Evolutionary conservation across 495 filamentous ascomycete genomes (phyloP).

Genomic region (Neurospora cerealis): DNA sequence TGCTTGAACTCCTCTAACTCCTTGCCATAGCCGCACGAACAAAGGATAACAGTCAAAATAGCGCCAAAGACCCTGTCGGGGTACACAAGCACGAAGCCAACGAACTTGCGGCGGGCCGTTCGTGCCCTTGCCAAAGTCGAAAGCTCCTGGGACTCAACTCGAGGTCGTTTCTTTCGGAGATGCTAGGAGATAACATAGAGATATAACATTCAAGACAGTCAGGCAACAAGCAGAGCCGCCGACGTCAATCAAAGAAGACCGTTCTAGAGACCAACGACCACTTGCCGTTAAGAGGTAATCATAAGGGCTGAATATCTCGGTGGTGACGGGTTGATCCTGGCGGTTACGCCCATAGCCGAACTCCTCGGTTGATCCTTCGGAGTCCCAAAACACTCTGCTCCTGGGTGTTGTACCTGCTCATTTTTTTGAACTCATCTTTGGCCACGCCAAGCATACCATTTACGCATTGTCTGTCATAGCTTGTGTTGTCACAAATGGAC

Average conservation of each 20-base stretch:
- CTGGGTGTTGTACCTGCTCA: background rate
- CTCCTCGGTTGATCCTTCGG: background rate
- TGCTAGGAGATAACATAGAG: background rate
- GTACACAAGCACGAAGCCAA: background rate
- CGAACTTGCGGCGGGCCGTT: background rate
- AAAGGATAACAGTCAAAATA: background rate
- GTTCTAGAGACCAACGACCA: background rate
- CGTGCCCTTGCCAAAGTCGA: background rate
- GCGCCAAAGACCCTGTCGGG: background rate
- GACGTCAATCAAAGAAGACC: background rate
- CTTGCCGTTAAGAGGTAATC: background rate
- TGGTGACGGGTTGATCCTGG: background rate
- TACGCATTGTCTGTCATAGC: too few species aligned
- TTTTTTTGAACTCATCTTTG: background rate
- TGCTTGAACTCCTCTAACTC: background rate
- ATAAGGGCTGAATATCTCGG: background rate
- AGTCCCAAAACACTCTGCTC: background rate
- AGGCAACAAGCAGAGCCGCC: background rate
- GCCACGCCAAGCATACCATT: background rate
- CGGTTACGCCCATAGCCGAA: background rate
- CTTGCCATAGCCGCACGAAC: background rate
- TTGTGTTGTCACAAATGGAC: background rate
- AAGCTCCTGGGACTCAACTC: background rate
- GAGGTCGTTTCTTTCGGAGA: background rate
- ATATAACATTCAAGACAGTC: background rate